Evolutionary conservation across 2,329 filamentous ascomycete genomes (phyloP).

Genomic region (Hypoxylon sp.): DNA sequence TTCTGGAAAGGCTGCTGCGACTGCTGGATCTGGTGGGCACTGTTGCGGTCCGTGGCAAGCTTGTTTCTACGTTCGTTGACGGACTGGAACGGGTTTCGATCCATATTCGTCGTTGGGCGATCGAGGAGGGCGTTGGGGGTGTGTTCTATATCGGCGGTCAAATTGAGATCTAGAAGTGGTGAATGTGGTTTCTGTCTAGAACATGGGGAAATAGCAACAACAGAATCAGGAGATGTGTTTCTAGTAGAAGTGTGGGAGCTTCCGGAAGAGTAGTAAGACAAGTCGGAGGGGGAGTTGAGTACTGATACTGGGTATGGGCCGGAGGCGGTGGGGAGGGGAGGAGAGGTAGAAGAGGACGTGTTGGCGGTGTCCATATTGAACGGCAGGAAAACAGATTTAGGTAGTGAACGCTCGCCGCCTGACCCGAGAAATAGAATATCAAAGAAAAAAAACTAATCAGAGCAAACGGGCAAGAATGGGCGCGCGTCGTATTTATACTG

Average conservation of each 20-base stretch:
- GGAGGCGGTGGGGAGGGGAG: slow-evolving; percentile 41
- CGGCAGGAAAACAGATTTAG: slow-evolving; percentile 23
- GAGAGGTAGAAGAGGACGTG: slow-evolving; percentile 29
- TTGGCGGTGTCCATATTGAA: slow-evolving; percentile 49
- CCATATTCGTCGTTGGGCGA: slow-evolving; percentile 47
- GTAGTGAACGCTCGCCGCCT: slow-evolving; percentile 14
- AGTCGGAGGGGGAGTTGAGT: slow-evolving; percentile 48
- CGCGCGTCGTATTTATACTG: slow-evolving; percentile 50
- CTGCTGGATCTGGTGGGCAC: slow-evolving; percentile 36
- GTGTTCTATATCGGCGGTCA: slow-evolving; percentile 44
- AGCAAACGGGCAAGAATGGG: slow-evolving; percentile 53
- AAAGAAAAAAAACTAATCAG: slow-evolving; percentile 33
- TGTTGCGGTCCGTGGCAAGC: slow-evolving; percentile 45
- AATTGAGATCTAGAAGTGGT: slow-evolving; percentile 46
- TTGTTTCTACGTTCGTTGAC: slow-evolving; percentile 51
- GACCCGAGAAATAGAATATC: slow-evolving; percentile 38
- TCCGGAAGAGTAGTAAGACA: slow-evolving; percentile 52
- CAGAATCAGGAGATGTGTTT: slow-evolving; percentile 48
- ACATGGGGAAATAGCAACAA: slow-evolving; percentile 25
- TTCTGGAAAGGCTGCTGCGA: slow-evolving; percentile 32
- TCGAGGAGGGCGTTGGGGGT: slow-evolving; percentile 42
- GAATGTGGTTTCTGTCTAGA: slow-evolving; percentile 45
- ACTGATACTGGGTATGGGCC: slow-evolving; percentile 33
- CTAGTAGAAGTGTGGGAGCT: slow-evolving; percentile 50
- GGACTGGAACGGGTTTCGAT: slow-evolving; percentile 52